phyloP scores from a whole-genome alignment of 1,284 basidiomycete genomes.

The Anthracocystis walkeri region DNA sequence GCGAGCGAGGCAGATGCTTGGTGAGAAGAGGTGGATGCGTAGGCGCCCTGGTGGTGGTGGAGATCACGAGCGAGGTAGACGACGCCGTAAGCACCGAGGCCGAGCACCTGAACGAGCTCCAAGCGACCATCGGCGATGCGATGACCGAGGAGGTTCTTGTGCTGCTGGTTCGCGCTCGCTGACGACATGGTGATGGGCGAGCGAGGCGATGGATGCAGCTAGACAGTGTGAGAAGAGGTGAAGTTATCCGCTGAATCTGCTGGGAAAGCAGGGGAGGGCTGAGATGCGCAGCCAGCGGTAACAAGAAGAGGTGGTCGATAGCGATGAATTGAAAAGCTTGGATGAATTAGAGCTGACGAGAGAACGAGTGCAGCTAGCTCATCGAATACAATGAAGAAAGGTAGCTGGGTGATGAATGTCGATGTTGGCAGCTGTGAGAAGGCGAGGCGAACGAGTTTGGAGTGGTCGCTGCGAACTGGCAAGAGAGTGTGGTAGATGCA shows the following conservation, averaged over 20 bases:
- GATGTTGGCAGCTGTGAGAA: background rate
- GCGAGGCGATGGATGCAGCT: slow-evolving; percentile 5
- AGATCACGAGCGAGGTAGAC: slow-evolving; percentile 77
- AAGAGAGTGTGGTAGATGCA: slow-evolving; percentile 10
- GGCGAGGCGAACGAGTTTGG: background rate
- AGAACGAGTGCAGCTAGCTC: background rate
- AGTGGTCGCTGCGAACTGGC: slow-evolving; percentile 1
- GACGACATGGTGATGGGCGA: slow-evolving; percentile 37
- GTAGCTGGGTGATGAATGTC: slow-evolving; percentile 7
- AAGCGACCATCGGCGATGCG: slow-evolving; percentile 73
- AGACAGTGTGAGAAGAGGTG: background rate
- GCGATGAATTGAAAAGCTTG: background rate
- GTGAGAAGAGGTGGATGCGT: slow-evolving; percentile 47
- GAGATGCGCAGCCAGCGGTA: slow-evolving; percentile 18
- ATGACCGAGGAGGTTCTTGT: slow-evolving; percentile 70
- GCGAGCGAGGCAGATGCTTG: slow-evolving; percentile 43
- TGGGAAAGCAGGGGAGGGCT: slow-evolving; percentile 13
- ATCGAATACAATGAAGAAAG: background rate
- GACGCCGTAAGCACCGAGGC: slow-evolving; percentile 93
- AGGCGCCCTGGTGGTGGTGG: slow-evolving; percentile 54
- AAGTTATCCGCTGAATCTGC: background rate
- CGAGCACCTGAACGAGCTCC: slow-evolving; percentile 88
- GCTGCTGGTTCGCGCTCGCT: slow-evolving; percentile 45
- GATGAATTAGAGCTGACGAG: background rate
- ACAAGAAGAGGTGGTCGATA: background rate